phyloP scores from a whole-genome alignment of 1,284 basidiomycete species.

The Cryptococcus neoformans region DNA sequence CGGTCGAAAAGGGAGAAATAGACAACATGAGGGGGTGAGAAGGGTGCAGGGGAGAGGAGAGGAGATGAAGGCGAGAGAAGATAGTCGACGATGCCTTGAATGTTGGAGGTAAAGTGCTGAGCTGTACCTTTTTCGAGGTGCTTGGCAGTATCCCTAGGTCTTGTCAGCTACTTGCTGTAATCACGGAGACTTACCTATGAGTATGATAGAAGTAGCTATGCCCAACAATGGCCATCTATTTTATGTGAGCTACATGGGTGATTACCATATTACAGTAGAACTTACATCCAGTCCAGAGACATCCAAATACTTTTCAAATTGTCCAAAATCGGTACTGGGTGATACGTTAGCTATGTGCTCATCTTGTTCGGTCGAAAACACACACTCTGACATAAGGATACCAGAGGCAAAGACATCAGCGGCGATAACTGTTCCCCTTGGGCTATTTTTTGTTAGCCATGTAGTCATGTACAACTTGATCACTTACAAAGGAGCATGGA shows the following conservation, averaged over 20 bases:
- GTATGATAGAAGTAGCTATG: slow-evolving; percentile 93
- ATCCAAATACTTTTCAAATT: slow-evolving; percentile 88
- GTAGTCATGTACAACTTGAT: neutral
- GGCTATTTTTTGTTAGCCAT: slow-evolving; percentile 53
- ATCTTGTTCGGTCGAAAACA: slow-evolving; percentile 12
- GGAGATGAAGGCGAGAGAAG: slow-evolving; percentile 57
- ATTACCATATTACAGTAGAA: neutral
- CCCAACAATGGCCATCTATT: slow-evolving; percentile 86
- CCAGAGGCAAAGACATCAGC: slow-evolving; percentile 94
- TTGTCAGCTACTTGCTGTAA: slow-evolving; percentile 4
- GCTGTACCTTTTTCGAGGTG: slow-evolving; percentile 37
- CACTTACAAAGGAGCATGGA: slow-evolving; percentile 69
- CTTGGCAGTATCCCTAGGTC: slow-evolving; percentile 23
- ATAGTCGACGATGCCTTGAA: slow-evolving; percentile 74
- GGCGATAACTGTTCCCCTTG: slow-evolving; percentile 86
- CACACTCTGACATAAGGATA: slow-evolving; percentile 82
- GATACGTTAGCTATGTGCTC: neutral
- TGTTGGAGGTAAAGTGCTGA: slow-evolving; percentile 90
- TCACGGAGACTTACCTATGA: slow-evolving; percentile 54
- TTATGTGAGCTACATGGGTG: slow-evolving; percentile 1
- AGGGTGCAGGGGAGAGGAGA: slow-evolving; percentile 26
- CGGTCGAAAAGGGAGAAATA: slow-evolving; percentile 71
- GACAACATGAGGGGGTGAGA: slow-evolving; percentile 51
- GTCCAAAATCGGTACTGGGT: slow-evolving; percentile 81
- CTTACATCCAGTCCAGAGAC: slow-evolving; percentile 79